Conservation (phyloP, 371 early-diverging fungal species). For the Mortierella sp. region DNA sequence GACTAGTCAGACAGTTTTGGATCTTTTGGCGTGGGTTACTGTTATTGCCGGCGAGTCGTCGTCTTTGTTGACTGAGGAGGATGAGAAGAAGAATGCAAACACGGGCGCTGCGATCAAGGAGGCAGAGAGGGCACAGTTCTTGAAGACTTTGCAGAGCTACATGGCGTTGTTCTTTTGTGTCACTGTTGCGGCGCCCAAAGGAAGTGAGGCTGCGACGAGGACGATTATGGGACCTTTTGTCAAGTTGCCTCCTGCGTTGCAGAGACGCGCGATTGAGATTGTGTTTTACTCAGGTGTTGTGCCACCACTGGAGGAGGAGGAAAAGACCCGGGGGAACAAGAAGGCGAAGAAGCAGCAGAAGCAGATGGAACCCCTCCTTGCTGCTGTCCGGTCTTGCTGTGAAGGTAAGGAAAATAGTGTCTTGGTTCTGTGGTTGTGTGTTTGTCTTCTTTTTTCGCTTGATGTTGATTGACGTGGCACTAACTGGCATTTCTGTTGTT, state of each 20-base stretch:
- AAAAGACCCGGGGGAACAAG: not conserved
- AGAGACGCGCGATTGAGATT: conserved; percentile 67
- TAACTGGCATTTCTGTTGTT: not conserved
- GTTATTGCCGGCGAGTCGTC: conserved; percentile 43
- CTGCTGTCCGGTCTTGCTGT: conserved; percentile 51
- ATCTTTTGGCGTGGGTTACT: conserved; percentile 40
- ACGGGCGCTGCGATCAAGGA: conserved; percentile 50
- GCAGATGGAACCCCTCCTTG: conserved; percentile 34
- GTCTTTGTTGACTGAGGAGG: conserved; percentile 33
- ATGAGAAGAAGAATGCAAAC: conserved; percentile 34
- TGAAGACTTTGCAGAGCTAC: conserved; percentile 60
- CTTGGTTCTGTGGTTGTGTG: not conserved
- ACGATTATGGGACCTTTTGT: conserved; percentile 66
- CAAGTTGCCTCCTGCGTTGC: conserved; percentile 60
- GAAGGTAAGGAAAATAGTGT: conserved; percentile 22
- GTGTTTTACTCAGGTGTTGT: conserved; percentile 59
- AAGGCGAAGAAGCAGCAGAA: conserved; percentile 8
- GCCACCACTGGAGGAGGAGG: not conserved
- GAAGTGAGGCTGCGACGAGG: conserved; percentile 34
- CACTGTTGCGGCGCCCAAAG: conserved; percentile 56
- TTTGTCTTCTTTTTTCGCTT: not conserved
- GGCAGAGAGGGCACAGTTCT: conserved; percentile 57
- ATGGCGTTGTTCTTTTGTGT: conserved; percentile 67
- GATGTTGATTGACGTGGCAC: not conserved
- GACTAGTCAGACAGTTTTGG: conserved; percentile 61